Evolutionary conservation across 805 yeast genomes (phyloP).

Genomic region (Cyberlindnera sargentensis): DNA sequence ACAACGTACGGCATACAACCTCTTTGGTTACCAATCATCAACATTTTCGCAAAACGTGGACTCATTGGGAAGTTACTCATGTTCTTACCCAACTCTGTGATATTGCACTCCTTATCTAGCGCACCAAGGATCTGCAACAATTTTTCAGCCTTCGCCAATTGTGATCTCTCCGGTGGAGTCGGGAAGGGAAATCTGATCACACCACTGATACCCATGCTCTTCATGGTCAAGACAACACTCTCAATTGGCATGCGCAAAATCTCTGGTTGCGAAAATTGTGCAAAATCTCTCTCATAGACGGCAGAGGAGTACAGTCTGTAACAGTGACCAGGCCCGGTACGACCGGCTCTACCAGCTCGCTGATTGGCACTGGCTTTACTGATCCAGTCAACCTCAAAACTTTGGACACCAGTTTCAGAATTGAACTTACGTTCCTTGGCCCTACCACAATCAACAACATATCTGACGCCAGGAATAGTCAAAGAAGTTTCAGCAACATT

Average conservation of each 20-base stretch:
- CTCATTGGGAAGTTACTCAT: constrained; percentile 91
- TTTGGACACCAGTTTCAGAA: constrained; percentile 83
- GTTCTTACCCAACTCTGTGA: constrained; percentile 74
- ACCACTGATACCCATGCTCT: constrained; percentile 92
- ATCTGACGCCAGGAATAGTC: constrained; percentile 91
- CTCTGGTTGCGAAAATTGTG: constrained; percentile 81
- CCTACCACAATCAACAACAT: constrained; percentile 94
- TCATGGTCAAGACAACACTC: constrained; percentile 92
- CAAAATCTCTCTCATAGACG: constrained; percentile 78
- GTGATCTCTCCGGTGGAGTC: constrained; percentile 70
- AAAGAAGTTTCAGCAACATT: constrained; percentile 97
- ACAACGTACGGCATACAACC: constrained; percentile 83
- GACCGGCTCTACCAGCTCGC: constrained; percentile 95
- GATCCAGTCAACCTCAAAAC: constrained; percentile 86
- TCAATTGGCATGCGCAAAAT: constrained; percentile 94
- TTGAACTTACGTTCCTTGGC: constrained; percentile 82
- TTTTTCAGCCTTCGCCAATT: constrained; percentile 59
- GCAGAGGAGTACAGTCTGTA: constrained; percentile 92
- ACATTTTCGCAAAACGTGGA: constrained; percentile 88
- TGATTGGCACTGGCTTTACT: constrained; percentile 95
- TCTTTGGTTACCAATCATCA: constrained; percentile 80
- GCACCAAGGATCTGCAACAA: constrained; percentile 76
- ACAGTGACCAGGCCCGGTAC: constrained; percentile 98
- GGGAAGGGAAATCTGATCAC: constrained; percentile 93
- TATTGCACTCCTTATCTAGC: constrained; percentile 39